Evolutionary conservation across 2,329 filamentous ascomycete species (phyloP).

Genomic region (Lasiodiplodia sp.): DNA sequence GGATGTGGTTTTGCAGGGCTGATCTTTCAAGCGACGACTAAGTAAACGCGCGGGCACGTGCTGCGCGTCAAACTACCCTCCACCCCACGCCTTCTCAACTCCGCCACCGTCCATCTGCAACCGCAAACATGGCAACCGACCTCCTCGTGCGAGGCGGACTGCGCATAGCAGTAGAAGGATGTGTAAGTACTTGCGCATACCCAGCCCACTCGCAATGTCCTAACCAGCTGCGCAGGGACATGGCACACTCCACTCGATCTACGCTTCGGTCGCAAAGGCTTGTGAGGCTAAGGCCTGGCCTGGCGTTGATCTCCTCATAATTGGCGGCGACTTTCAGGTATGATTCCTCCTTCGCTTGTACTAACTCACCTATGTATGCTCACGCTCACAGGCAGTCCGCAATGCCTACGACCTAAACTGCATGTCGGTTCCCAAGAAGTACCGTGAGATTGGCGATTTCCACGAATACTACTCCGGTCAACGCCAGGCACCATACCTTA

Average conservation of each 20-base stretch:
- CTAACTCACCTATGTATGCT: conserved; percentile 31
- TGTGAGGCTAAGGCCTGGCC: conserved; percentile 75
- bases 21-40: not conserved
- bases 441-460: conserved; percentile 88
- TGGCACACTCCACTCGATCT: conserved; percentile 90
- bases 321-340: conserved; percentile 94
- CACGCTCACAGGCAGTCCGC: conserved; percentile 71
- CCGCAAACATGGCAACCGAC: not conserved
- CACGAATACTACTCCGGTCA: conserved; percentile 89
- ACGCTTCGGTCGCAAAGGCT: conserved; percentile 75
- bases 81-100: not conserved
- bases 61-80: conserved; percentile 1
- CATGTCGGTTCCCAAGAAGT: conserved; percentile 90
- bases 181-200: conserved; percentile 62
- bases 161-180: conserved; percentile 85
- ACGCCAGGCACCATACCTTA: conserved; percentile 82
- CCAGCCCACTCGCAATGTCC: not conserved
- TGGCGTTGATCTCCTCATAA: conserved; percentile 86
- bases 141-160: conserved; percentile 45
- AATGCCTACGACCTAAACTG: conserved; percentile 87
- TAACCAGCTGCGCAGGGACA: conserved; percentile 69
- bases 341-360: conserved; percentile 19
- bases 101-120: not conserved
- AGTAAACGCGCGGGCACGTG: conserved; percentile 16
- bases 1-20: not conserved